These are phyloP conservation scores for Monosporascus sp. DNA, from an alignment of 2,329 filamentous ascomycete species.

Conservation along the genomic window DNA sequence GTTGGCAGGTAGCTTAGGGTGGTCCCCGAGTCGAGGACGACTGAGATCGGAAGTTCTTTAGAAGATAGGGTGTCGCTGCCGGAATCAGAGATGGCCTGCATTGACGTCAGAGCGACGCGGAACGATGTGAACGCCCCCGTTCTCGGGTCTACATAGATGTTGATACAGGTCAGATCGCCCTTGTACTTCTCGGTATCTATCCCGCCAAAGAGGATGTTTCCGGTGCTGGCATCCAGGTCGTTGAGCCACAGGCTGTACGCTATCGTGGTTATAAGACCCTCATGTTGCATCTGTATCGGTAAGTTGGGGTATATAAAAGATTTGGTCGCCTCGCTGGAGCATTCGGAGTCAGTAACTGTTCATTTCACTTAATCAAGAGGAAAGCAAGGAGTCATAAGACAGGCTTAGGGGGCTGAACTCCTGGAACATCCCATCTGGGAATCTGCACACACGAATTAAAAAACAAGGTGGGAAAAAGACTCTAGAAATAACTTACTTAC, in stretches of 20 bases:
- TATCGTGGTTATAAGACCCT: constrained; percentile 58
- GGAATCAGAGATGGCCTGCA: constrained; percentile 42
- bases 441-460: too few species aligned
- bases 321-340: constrained; percentile 27
- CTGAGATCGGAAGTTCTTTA: constrained; percentile 43
- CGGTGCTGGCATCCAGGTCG: constrained; percentile 54
- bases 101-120: constrained; percentile 41
- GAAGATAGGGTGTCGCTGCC: constrained; percentile 45
- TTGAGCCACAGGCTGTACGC: constrained; percentile 70
- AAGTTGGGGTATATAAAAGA: constrained; percentile 49
- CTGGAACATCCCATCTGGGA: too few species aligned
- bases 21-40: constrained; percentile 71
- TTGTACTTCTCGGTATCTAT: constrained; percentile 70
- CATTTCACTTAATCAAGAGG: too few species aligned
- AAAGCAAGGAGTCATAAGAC: too few species aligned
- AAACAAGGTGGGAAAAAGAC: too few species aligned
- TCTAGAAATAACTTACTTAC: constrained; percentile 27
- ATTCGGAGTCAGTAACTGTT: constrained; percentile 24
- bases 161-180: constrained; percentile 56
- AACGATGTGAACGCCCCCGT: constrained; percentile 39
- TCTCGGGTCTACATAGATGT: constrained; percentile 45
- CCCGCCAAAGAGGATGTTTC: constrained; percentile 74
- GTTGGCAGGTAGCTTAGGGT: constrained; percentile 66
- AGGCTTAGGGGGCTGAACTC: too few species aligned
- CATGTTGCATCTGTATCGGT: constrained; percentile 57